Conservation (phyloP, 2,329 filamentous ascomycete species). For the Epichloe glyceriae region DNA sequence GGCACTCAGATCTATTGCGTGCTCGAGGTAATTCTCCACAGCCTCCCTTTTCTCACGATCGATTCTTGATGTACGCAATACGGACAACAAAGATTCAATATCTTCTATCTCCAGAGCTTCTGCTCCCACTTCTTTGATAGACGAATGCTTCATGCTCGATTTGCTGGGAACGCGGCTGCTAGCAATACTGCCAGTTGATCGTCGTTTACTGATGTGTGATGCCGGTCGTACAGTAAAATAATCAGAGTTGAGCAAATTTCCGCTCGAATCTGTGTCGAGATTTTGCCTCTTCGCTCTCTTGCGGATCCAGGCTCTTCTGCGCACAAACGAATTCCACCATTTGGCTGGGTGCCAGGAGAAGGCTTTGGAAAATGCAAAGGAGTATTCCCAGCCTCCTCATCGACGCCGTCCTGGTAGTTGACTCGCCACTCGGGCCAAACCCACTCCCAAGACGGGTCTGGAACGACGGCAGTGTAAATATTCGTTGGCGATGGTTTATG, state of each 20-base stretch:
- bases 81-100: constrained; percentile 54
- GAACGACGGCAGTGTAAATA: constrained; percentile 79
- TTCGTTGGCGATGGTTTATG: constrained; percentile 48
- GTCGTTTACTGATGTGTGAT: constrained; percentile 20
- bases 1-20: constrained; percentile 65
- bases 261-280: constrained; percentile 34
- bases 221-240: constrained; percentile 65
- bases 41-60: constrained; percentile 86
- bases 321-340: constrained; percentile 94
- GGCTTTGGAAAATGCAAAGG: constrained; percentile 63
- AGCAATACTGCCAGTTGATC: constrained; percentile 20
- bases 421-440: constrained; percentile 53
- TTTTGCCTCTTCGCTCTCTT: constrained; percentile 53
- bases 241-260: constrained; percentile 57
- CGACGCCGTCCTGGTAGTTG: constrained; percentile 58
- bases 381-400: constrained; percentile 94
- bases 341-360: constrained; percentile 81
- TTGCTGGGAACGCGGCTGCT: constrained; percentile 22
- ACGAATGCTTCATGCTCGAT: constrained; percentile 23
- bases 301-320: constrained; percentile 76
- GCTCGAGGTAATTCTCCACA: constrained; percentile 66
- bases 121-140: constrained; percentile 33
- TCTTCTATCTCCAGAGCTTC: constrained; percentile 48
- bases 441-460: constrained; percentile 95
- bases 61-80: constrained; percentile 58